Evolutionary conservation across 768 basidiomycete species (phyloP), one percentile per base, ranked within the genome.

Genomic region (Leucocoprinus sp.): DNA sequence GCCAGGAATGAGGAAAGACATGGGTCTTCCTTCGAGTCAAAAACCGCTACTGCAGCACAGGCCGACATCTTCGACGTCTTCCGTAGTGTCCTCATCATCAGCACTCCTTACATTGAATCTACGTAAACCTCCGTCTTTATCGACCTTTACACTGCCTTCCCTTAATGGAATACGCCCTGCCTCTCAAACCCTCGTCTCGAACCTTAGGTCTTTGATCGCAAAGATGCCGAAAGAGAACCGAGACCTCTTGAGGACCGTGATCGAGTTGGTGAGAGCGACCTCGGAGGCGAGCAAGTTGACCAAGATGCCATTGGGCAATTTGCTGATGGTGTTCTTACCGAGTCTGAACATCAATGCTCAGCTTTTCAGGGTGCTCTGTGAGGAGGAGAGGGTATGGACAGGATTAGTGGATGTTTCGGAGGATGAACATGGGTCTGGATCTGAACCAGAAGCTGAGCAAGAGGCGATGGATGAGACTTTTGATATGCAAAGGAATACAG

Each of bases 271-370:
- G 52, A 78, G 75, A 35, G 78, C 75, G 34, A 93, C 90, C 11
- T 79, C 87, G 0, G 69, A 67, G 45, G 72, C 76, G 51, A 71
- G 72, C 55, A 74, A 72, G 52, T 76, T 79, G 55, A 97, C 91
- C 27, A 90, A 89, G 65, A 97, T 97, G 93, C 89, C 91, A 2
- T 63, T 96, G 52, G 84, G 84, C 60, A 96, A 96, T 56, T 62
- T 97, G 54, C 67, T 93, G 38, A 67, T 93, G 26, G 84, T 95
- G 40, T 82, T 97, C 58, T 92, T 87, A 51, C 93, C 93, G 5
- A 90, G 81, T 58, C 62, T 93, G 57, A 80, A 75, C 57, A 83
- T 93, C 78, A 85, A 69, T 47, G 85, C 86, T 12, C 71, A 80
- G 1, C 57, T 91, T 21, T 61, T 92, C 53, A 74, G 82, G 51